These are phyloP conservation scores for Didymella sp. DNA, from an alignment of 2,329 filamentous ascomycete genomes.

Conservation along the genomic window DNA sequence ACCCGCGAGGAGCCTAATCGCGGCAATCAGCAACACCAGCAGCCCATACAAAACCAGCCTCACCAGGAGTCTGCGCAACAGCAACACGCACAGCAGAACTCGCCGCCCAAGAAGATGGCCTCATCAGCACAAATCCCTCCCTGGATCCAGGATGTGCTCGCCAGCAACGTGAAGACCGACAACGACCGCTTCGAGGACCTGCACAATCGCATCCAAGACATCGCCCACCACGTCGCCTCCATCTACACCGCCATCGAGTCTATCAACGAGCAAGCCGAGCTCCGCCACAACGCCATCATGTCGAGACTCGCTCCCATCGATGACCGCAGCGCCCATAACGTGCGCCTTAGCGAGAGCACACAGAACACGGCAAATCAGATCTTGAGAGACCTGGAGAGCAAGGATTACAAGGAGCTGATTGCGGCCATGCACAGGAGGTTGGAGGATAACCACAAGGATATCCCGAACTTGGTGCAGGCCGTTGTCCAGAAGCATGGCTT, in stretches of 20 bases:
- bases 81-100: slow-evolving; percentile 12
- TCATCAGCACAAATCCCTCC: slow-evolving; percentile 42
- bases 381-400: slow-evolving; percentile 62
- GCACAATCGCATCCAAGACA: slow-evolving; percentile 78
- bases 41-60: slow-evolving; percentile 28
- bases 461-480: slow-evolving; percentile 54
- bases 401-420: slow-evolving; percentile 63
- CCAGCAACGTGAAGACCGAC: slow-evolving; percentile 54
- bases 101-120: slow-evolving; percentile 38
- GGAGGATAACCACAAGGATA: slow-evolving; percentile 60
- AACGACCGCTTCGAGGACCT: slow-evolving; percentile 79
- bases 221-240: slow-evolving; percentile 71
- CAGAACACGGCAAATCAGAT: slow-evolving; percentile 60
- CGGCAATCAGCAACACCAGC: slow-evolving; percentile 39
- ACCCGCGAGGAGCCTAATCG: slow-evolving; percentile 45
- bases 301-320: slow-evolving; percentile 40
- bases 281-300: slow-evolving; percentile 63
- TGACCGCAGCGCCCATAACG: slow-evolving; percentile 46
- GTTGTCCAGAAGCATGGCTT: slow-evolving; percentile 62
- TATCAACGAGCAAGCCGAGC: slow-evolving; percentile 60
- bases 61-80: slow-evolving; percentile 43
- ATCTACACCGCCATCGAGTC: slow-evolving; percentile 65
- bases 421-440: slow-evolving; percentile 62
- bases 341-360: slow-evolving; percentile 60
- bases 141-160: slow-evolving; percentile 53